Evolutionary conservation across 2,329 filamentous ascomycete genomes (phyloP).

Genomic region (Dothideomycetes sp.): DNA sequence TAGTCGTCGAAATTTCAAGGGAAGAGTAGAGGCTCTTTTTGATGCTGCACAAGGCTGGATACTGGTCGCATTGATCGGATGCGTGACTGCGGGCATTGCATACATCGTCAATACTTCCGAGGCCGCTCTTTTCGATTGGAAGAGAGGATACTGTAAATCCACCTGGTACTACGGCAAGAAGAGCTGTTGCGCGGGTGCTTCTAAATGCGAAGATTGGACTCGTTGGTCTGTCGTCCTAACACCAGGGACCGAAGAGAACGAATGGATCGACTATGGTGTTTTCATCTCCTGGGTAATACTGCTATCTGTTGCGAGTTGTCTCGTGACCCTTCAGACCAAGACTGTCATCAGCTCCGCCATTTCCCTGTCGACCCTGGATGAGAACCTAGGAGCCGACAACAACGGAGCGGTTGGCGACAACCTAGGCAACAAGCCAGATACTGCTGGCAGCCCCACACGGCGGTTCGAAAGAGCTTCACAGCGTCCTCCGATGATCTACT

Average conservation of each 20-base stretch:
- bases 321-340: conserved; percentile 80
- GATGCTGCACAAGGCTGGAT: conserved; percentile 93
- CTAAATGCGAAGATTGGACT: conserved; percentile 50
- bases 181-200: conserved; percentile 50
- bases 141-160: conserved; percentile 72
- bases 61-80: conserved; percentile 79
- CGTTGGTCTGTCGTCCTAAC: conserved; percentile 54
- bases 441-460: conserved; percentile 30
- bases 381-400: conserved; percentile 67
- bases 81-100: conserved; percentile 73
- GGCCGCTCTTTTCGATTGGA: conserved; percentile 76
- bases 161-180: conserved; percentile 66
- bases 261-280: conserved; percentile 67
- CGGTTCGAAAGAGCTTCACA: conserved; percentile 30
- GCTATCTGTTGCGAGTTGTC: conserved; percentile 63
- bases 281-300: conserved; percentile 65
- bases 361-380: conserved; percentile 78
- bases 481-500: conserved; percentile 75
- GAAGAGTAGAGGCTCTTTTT: conserved; percentile 65
- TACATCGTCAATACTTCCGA: conserved; percentile 87
- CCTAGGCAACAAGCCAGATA: conserved; percentile 30
- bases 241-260: conserved; percentile 37
- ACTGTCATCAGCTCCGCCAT: conserved; percentile 86
- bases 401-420: conserved; percentile 35
- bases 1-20: conserved; percentile 72